Base-by-base conservation (phyloP, 345 rosid genomes). In the Triadica sebifera region DNA sequence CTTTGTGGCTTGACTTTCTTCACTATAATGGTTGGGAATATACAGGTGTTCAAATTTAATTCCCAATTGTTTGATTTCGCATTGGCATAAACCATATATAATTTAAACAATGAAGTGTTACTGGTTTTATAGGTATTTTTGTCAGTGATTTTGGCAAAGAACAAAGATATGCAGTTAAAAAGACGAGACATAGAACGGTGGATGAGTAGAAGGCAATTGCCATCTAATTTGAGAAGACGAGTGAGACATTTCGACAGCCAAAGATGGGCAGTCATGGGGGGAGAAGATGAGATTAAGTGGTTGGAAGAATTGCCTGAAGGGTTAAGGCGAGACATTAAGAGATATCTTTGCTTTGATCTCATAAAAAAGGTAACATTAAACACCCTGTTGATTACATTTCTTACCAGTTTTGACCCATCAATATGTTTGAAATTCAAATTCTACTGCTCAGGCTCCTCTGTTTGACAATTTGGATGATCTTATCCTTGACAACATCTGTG, bases 321-420 rank as follows among this genome's bases (percentile, higher is more conserved):
- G n/a, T n/a, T n/a, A n/a, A n/a, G n/a, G n/a, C n/a, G n/a, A n/a
- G 86, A 87, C 75, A 89, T 87, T 62, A 89, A 87, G 75, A 86
- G 89, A 2, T 70, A 72, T 61, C 86, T 89, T 13, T 86, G 90
- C 84, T 75, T 87, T 1, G 93, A 87, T 73, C 90, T 89, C 39
- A 68, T 89, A 5, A 86, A 75, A 75, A 80, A 89, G 88, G 93
- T 87, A 78, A 60, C 53, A 6, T 43, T 10, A 4, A 43, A 43
- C 10, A 7, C 3, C 8, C 57, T n/a, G 20, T 22, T 3, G 7
- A 4, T 17, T 22, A 9, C 3, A 2, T 53, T 19, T 17, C 16
- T 53, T 53, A 7, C 22, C n/a, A 15, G 19, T 15, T 87, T 53
- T 52, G 83, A 77, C 73, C 87, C 86, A 53, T 8, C 20, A 16